phyloP scores from a whole-genome alignment of 192 early-diverging fungal species.

The Chytriomyces confervae region DNA sequence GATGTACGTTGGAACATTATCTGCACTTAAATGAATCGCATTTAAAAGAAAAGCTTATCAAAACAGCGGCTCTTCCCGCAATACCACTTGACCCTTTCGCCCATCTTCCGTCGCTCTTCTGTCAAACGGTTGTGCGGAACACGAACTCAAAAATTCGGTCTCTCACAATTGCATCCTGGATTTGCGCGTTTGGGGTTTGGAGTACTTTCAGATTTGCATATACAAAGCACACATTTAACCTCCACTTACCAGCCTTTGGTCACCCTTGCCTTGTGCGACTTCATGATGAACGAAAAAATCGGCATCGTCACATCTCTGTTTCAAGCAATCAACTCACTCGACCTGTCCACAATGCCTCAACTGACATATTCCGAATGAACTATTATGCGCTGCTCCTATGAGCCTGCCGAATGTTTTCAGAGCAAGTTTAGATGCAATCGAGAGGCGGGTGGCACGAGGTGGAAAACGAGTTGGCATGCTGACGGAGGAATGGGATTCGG shows the following conservation, averaged over 20 bases:
- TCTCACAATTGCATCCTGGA: constrained; percentile 14
- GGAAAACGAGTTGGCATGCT: neutral
- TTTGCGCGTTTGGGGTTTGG: constrained; percentile 12
- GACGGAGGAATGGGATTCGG: constrained; percentile 80
- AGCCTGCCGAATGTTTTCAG: constrained; percentile 84
- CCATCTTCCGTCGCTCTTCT: neutral
- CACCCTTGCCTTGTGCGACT: constrained; percentile 89
- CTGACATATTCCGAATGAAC: constrained; percentile 80
- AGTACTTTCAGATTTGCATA: neutral
- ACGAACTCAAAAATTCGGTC: neutral
- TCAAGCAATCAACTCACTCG: constrained; percentile 83
- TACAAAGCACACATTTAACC: neutral
- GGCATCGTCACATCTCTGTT: constrained; percentile 80
- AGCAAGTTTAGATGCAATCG: constrained; percentile 69
- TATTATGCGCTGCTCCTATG: constrained; percentile 80
- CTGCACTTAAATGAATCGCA: neutral
- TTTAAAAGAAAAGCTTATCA: no score
- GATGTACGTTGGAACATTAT: neutral
- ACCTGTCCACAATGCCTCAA: constrained; percentile 77
- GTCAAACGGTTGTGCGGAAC: neutral
- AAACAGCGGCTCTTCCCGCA: neutral
- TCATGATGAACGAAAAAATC: constrained; percentile 77
- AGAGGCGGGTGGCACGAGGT: constrained; percentile 13
- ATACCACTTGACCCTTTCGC: constrained; percentile 17
- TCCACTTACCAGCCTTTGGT: constrained; percentile 73